A percentile compares a stretch with the other conserved stretches of the same genome.
These are phyloP conservation scores for Rhizophagus clarus DNA, from an alignment of 192 early-diverging fungal genomes.

Conservation along the genomic window DNA sequence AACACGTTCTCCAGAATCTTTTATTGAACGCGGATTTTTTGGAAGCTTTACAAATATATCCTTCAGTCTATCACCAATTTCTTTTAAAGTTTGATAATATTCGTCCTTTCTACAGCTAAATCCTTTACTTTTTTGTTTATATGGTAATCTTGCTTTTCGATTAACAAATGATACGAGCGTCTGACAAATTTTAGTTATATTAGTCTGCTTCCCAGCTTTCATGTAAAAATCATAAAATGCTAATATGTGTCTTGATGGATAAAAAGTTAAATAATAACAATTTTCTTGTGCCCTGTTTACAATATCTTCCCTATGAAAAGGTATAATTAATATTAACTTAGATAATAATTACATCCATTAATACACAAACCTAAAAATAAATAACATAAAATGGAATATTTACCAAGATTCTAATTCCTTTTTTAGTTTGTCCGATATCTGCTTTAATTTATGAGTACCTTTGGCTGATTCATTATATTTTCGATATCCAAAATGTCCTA, in stretches of 20 bases:
- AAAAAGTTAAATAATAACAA: constrained; percentile 27
- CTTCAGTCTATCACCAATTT: constrained; percentile 19
- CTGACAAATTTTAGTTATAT: not conserved
- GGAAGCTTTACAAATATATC: constrained; percentile 2
- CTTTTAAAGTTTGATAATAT: not conserved
- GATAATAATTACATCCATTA: not conserved
- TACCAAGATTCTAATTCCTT: constrained; percentile 1
- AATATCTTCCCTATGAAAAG: not conserved
- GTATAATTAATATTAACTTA: too few relatives aligned
- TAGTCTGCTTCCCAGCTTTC: not conserved
- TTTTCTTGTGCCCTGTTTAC: not conserved
- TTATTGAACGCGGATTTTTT: not conserved
- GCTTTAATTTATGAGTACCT: not conserved
- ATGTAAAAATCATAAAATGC: constrained; percentile 19
- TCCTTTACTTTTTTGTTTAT: not conserved
- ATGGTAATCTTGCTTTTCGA: not conserved
- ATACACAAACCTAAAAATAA: not conserved
- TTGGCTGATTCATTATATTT: not conserved
- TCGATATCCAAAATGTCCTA: constrained; percentile 34
- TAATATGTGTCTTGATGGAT: constrained; percentile 16
- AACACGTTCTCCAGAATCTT: not conserved
- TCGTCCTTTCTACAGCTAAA: not conserved
- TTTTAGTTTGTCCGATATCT: constrained; percentile 6
- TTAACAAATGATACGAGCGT: constrained; percentile 20
- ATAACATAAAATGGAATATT: not conserved